Evolutionary conservation across 495 filamentous ascomycete genomes (phyloP).

Genomic region (Xylaria venustula): DNA sequence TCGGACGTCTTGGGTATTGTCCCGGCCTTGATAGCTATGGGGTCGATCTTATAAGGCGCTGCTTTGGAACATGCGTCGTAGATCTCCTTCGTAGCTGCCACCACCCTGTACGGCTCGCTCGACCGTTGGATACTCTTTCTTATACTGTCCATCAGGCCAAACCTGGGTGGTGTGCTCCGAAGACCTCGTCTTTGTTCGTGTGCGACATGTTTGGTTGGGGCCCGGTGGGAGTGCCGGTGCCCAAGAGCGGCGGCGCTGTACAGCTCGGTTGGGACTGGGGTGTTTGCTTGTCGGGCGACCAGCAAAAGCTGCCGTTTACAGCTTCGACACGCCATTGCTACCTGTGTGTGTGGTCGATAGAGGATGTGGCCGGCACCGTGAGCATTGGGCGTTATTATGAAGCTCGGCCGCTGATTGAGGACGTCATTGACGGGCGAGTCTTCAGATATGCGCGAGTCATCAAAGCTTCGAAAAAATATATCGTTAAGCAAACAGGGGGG

Average conservation of each 20-base stretch:
- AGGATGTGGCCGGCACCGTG: background rate
- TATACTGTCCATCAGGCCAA: slow-evolving; percentile 17
- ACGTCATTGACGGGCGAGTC: slow-evolving; percentile 9
- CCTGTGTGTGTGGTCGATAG: background rate
- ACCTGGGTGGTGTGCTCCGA: slow-evolving; percentile 17
- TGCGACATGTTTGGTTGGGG: background rate
- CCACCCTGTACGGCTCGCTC: slow-evolving; percentile 71
- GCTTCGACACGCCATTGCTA: slow-evolving; percentile 32
- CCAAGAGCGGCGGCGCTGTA: slow-evolving; percentile 15
- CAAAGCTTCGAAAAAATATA: slow-evolving; percentile 1
- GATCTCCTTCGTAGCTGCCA: slow-evolving; percentile 72
- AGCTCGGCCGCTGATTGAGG: background rate
- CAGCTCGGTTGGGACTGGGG: slow-evolving; percentile 16
- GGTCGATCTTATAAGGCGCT: slow-evolving; percentile 70
- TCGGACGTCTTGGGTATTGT: slow-evolving; percentile 63
- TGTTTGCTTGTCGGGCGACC: slow-evolving; percentile 25
- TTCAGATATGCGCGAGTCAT: background rate
- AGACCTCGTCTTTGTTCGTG: slow-evolving; percentile 21
- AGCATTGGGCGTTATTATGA: background rate
- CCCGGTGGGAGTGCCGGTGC: slow-evolving; percentile 14
- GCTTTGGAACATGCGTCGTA: slow-evolving; percentile 74
- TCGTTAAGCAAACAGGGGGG: background rate
- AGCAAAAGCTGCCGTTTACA: slow-evolving; percentile 29
- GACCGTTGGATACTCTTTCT: slow-evolving; percentile 30
- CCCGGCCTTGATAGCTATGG: slow-evolving; percentile 51